Base-by-base conservation (phyloP, 2,329 filamentous ascomycete genomes). In the Penicillium vulpinum region DNA sequence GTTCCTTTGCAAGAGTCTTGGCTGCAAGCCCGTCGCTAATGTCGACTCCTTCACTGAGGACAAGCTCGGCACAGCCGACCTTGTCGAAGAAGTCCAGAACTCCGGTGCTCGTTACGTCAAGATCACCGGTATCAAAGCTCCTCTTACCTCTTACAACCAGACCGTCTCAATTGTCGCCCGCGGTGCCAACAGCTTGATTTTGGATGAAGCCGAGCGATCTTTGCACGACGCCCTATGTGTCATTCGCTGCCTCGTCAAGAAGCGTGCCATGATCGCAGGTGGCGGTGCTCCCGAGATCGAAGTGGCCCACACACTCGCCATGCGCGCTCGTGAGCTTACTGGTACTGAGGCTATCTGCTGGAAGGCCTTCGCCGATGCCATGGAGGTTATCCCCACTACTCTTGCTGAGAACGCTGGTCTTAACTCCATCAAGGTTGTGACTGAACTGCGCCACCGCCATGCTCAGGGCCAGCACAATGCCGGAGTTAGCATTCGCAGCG, bases 21-120 rank as follows among this genome's bases (percentile, higher is more conserved):
- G 94, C 69, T 99, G 94, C 86, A 99, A 99, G 81, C 94, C 94
- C 49, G 94, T 99, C 71, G 94, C 94, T 67, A 95, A 99, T 73
- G 90, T 99, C 70, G 94, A 99, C 77, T 96, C 92, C 13, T 99
- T 99, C 80, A 94, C 92, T 18, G 94, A 99, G 79, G 94, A 99
- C 78, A 99, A 97, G 82, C 87, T 99, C 54, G 94, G 92, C 63
- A 89, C 87, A 40, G 94, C 94, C 33, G 94, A 99, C 70, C 82
- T 99, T 35, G 87, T 99, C 22, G 94, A 99, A 78, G 94, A 99
- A 78, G 86, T 91, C 11, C 88, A 94, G 73, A 87, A 88, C 38
- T 90, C 88, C 16, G 94, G 94, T 59, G 90, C 92, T 60, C 89
- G 93, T 64, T 93, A 96, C 78, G 91, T 97, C 70, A 97, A 96